These are phyloP conservation scores for Aspergillus sp. DNA, from an alignment of 2,329 filamentous ascomycete genomes.

Conservation along the genomic window DNA sequence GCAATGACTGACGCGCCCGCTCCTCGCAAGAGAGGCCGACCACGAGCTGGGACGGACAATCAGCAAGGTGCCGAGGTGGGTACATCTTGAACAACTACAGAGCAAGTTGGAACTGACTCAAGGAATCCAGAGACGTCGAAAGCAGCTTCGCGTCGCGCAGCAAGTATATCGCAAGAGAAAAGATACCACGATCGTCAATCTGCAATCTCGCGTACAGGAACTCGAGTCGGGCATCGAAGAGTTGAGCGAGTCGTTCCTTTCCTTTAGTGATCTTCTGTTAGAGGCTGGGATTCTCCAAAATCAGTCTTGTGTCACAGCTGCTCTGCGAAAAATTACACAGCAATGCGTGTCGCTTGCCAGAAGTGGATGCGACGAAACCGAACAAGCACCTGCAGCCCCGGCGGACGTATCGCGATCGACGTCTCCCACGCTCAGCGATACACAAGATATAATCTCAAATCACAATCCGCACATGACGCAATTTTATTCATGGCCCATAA, in stretches of 20 bases:
- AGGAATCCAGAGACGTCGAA: conserved; percentile 24
- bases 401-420: conserved; percentile 1
- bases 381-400: conserved; percentile 5
- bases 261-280: conserved; percentile 26
- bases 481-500: conserved; percentile 1
- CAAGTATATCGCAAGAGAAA: conserved; percentile 28
- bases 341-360: conserved; percentile 25
- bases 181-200: conserved; percentile 24
- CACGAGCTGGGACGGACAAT: conserved; percentile 20
- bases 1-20: conserved; percentile 7
- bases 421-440: neutral
- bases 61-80: conserved; percentile 25
- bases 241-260: conserved; percentile 26
- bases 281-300: conserved; percentile 16
- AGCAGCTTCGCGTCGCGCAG: conserved; percentile 26
- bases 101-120: conserved; percentile 10
- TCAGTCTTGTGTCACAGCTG: conserved; percentile 19
- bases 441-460: conserved; percentile 10
- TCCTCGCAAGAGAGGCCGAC: conserved; percentile 26
- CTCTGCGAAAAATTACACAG: conserved; percentile 23
- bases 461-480: conserved; percentile 2
- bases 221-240: conserved; percentile 24
- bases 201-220: conserved; percentile 24
- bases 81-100: neutral
- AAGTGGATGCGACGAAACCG: conserved; percentile 15